Base-by-base conservation (phyloP, 345 rosid genomes). In the Ricinus communis region DNA sequence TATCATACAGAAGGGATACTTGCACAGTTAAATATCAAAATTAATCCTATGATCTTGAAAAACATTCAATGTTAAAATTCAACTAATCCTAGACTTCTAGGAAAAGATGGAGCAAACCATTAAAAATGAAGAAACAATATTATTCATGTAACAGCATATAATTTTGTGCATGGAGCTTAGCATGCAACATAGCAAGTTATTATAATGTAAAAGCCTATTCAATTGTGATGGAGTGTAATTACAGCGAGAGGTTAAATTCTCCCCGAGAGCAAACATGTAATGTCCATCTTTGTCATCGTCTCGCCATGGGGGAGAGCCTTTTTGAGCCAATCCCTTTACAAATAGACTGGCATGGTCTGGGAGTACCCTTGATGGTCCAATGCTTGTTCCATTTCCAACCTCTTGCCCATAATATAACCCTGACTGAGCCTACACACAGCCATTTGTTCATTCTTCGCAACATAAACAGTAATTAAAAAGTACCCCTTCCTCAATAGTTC, bases 201-300 rank as follows among this genome's bases (percentile, higher is more conserved):
- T 52, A 69, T 28, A n/a, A 61, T 59, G 68, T 60, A 78, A 56
- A 22, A 69, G 61, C 71, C 71, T 65, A 71, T 57, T 71, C 47
- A 79, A 78, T 61, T 77, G 82, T 75, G 82, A 74, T 82, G 55
- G 66, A 85, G 87, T 68, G 82, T 78, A 79, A 79, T 85, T 88
- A 88, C 93, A 88, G 80, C 88, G 91, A 76, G 87, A 74, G 45
- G 91, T 85, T 81, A 88, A 81, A 81, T 88, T 87, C 76, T 88
- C 91, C 81, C 90, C 90, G 52, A 85, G 76, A 22, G 84, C 86
- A 82, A 87, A 88, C 80, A 84, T 72, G 86, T 84, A 88, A 84
- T 85, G 89, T 46, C 91, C 93, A 77, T 89, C 93, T 83, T 89
- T 89, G 87, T 87, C 89, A 82, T 85, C 91, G 19, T 81, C 84